A percentile compares a stretch with the other conserved stretches of the same genome.
Conservation (phyloP, 2,329 filamentous ascomycete species). For the Penicillium brasilianum region DNA sequence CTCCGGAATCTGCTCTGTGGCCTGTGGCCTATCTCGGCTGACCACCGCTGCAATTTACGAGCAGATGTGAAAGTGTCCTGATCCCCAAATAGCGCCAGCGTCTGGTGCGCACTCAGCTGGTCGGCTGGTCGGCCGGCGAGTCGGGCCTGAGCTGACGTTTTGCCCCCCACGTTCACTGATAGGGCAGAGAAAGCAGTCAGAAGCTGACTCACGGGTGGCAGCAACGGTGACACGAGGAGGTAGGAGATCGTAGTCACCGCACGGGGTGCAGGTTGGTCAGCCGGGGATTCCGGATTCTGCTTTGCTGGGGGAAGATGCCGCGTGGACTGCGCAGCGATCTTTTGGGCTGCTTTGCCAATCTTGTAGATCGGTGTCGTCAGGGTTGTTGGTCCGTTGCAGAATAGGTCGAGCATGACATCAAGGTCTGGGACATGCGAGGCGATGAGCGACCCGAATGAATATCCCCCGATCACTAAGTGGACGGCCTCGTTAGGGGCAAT, state of each 20-base stretch:
- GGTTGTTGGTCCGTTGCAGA: slow-evolving; percentile 55
- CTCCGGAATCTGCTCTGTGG: slow-evolving; percentile 55
- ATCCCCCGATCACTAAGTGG: slow-evolving; percentile 71
- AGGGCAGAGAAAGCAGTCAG: slow-evolving; percentile 64
- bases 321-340: slow-evolving; percentile 69
- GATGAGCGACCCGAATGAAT: slow-evolving; percentile 89
- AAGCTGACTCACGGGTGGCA: slow-evolving; percentile 61
- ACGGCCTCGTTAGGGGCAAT: slow-evolving; percentile 19
- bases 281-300: slow-evolving; percentile 2
- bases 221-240: slow-evolving; percentile 70
- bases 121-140: slow-evolving; percentile 57
- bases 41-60: slow-evolving; percentile 71
- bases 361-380: slow-evolving; percentile 66
- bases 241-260: slow-evolving; percentile 43
- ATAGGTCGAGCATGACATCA: slow-evolving; percentile 63
- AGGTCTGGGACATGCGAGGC: slow-evolving; percentile 70
- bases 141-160: slow-evolving; percentile 34
- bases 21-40: slow-evolving; percentile 54
- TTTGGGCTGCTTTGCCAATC: slow-evolving; percentile 71
- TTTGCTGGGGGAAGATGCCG: slow-evolving; percentile 40
- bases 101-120: slow-evolving; percentile 60
- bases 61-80: slow-evolving; percentile 74
- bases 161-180: slow-evolving; percentile 39
- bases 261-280: slow-evolving; percentile 8
- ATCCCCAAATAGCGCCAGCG: slow-evolving; percentile 75